Evolutionary conservation across 2,329 filamentous ascomycete genomes (phyloP), one percentile per base, ranked within the genome.

Genomic region (Pestalotiopsis fici): DNA sequence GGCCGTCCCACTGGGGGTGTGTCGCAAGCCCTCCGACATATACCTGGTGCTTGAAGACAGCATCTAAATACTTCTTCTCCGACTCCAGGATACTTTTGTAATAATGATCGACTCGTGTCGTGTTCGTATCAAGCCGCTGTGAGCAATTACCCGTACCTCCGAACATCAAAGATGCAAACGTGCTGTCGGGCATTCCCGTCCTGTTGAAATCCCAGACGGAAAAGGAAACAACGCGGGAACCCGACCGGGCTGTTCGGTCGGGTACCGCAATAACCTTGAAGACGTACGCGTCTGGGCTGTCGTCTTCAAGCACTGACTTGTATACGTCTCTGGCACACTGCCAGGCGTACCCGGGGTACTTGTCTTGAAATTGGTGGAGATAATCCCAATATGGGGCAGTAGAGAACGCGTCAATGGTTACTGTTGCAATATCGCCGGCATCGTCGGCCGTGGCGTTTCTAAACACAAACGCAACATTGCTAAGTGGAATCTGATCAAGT

Each of bases 1-100:
- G 56, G 9, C 63, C 63, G 31, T 65, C 63, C 63, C 63, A 65
- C n/a, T 65, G 25, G 6, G 63, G 63, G 31, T 65, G 63, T 6
- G 63, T 65, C 54, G 63, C 63, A 7, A 65, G 50, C 9, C 27
- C 23, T 9, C 11, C 50, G 4, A 65, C 31, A n/a, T 65, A 65
- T 0, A 65, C 50, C 28, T 65, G 50, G 12, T 35, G 54, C 18
- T 37, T 18, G n/a, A 59, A 65, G 7, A 65, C 63, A 27, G 56
- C 54, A 21, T 65, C 63, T 9, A 65, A n/a, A n/a, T 65, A 59
- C n/a, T 25, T 65, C 12, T 65, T 18, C 23, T 43, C 28, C 3
- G 28, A 21, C 5, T 39, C 35, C 3, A 9, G 6, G 15, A 65
- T 57, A 6, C 15, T 23, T 15, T 43, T 43, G 6, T 9, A 5